phyloP scores from a whole-genome alignment of 176 grass and related monocot species.

The bread wheat (Triticum aestivum) region DNA sequence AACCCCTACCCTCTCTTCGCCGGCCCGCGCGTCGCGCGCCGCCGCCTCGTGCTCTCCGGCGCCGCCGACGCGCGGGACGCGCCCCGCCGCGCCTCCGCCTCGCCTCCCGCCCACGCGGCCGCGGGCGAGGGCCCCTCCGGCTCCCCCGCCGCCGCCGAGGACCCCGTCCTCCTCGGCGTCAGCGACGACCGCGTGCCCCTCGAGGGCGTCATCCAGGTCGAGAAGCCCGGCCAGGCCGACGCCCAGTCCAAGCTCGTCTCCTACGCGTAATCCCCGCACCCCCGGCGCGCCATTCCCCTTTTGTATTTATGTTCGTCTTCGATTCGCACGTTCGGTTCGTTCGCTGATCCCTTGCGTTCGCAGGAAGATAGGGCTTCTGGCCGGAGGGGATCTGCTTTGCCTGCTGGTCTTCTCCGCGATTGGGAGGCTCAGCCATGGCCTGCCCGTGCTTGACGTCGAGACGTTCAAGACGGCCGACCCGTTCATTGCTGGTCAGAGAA shows the following conservation, averaged over 20 bases:
- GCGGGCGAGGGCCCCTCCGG: slow-evolving; percentile 43
- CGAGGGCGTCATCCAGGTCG: slow-evolving; percentile 83
- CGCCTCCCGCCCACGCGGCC: background rate
- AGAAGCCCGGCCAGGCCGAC: slow-evolving; percentile 38
- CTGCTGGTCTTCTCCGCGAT: slow-evolving; percentile 77
- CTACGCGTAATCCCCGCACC: slow-evolving; percentile 48
- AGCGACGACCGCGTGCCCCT: slow-evolving; percentile 65
- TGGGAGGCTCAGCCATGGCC: slow-evolving; percentile 89
- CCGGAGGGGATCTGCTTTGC: slow-evolving; percentile 79
- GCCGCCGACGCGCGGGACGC: background rate
- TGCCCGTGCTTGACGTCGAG: slow-evolving; percentile 62
- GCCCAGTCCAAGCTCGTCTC: slow-evolving; percentile 69
- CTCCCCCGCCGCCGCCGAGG: slow-evolving; percentile 18
- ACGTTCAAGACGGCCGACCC: slow-evolving; percentile 83
- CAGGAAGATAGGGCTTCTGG: slow-evolving; percentile 77
- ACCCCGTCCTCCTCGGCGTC: slow-evolving; percentile 42
- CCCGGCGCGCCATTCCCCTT: background rate
- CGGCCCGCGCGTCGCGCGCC: slow-evolving; percentile 24
- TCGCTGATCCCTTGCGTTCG: slow-evolving; percentile 20
- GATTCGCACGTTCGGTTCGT: background rate
- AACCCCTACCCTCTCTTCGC: slow-evolving; percentile 60
- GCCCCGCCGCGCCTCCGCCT: slow-evolving; percentile 16
- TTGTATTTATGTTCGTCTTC: background rate
- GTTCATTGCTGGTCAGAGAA: slow-evolving; percentile 74
- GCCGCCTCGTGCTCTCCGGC: slow-evolving; percentile 39